Evolutionary conservation across 805 yeast species (phyloP), one percentile per base, ranked within the genome.

Genomic region (Metschnikowia picachoensis): DNA sequence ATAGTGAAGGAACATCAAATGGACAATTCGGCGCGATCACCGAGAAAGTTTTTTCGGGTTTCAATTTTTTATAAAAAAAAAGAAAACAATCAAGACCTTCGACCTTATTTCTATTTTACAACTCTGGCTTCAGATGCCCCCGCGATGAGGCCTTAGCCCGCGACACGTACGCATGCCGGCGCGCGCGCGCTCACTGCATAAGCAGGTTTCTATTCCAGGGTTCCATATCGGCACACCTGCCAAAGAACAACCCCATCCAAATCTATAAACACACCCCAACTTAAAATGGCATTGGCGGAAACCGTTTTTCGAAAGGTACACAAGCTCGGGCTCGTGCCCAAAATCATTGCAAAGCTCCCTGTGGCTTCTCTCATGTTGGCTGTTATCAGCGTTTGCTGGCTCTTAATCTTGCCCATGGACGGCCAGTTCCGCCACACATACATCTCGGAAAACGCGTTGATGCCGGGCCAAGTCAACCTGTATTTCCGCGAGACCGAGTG

Each of bases 401-500:
- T 94, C n/a, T 61, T 77, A 12, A 65, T 76, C 17, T 69, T 90
- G 41, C 97, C 98, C 0, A 51, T 81, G 55, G 85, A 85, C 14
- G 98, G 97, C 16, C 88, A 87, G 60, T 88, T 71, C 62, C 73
- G 97, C 45, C 67, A 74, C 51, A 89, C 97, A 2, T 94, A 94
- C 63, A 85, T 91, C 11, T 85, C 95, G 8, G 99, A 94, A 61
- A 94, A 94, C 66, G 99, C 99, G 30, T 72, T 94, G 62, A 83
- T 94, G 87, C 97, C 99, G 8, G 91, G 95, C 0, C 98, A 94
- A 63, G 98, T 94, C 2, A 83, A 84, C 56, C 83, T 95, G 20
- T 90, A 89, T 61, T 94, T 87, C 63, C 76, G 97, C 45, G 98
- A 92, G 60, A 80, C 89, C 35, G 98, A 94, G 62, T 94, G 98